These are phyloP conservation scores for Ilyonectria sp. DNA, from an alignment of 2,329 filamentous ascomycete genomes.

Conservation along the genomic window DNA sequence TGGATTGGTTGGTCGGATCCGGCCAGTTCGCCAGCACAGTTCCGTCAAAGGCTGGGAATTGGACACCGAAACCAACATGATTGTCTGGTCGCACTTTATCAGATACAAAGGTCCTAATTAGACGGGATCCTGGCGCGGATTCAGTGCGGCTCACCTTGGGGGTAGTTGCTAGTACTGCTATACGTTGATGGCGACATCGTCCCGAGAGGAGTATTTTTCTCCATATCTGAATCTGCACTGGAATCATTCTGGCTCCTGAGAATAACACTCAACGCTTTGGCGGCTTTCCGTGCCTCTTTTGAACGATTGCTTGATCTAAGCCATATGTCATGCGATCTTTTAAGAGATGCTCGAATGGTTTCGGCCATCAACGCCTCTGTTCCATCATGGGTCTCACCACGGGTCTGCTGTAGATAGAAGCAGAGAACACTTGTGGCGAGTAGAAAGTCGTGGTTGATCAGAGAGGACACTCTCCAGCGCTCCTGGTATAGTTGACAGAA, in stretches of 20 bases:
- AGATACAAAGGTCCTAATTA: not conserved
- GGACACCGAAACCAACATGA: not conserved
- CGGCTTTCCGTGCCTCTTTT: slow-evolving; percentile 19
- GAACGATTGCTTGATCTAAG: slow-evolving; percentile 8
- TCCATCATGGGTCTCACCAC: not conserved
- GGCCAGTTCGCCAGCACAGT: not conserved
- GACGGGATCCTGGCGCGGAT: not conserved
- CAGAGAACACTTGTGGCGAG: slow-evolving; percentile 30
- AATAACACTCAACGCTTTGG: slow-evolving; percentile 11
- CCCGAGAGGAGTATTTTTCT: not conserved
- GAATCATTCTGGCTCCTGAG: not conserved
- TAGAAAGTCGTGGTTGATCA: slow-evolving; percentile 30
- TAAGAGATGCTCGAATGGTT: slow-evolving; percentile 1
- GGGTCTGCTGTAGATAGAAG: slow-evolving; percentile 14
- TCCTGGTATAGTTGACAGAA: slow-evolving; percentile 27
- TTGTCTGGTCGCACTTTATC: not conserved
- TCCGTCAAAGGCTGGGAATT: slow-evolving; percentile 16
- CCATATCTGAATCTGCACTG: not conserved
- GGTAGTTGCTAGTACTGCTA: not conserved
- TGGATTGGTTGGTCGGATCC: not conserved
- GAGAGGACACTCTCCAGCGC: slow-evolving; percentile 23
- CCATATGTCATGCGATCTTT: slow-evolving; percentile 20
- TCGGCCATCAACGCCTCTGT: not conserved
- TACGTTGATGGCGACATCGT: not conserved
- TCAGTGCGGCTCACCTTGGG: slow-evolving; percentile 8